Evolutionary conservation across 345 rosid genomes (phyloP).

Genomic region (Syzygium jambos): DNA sequence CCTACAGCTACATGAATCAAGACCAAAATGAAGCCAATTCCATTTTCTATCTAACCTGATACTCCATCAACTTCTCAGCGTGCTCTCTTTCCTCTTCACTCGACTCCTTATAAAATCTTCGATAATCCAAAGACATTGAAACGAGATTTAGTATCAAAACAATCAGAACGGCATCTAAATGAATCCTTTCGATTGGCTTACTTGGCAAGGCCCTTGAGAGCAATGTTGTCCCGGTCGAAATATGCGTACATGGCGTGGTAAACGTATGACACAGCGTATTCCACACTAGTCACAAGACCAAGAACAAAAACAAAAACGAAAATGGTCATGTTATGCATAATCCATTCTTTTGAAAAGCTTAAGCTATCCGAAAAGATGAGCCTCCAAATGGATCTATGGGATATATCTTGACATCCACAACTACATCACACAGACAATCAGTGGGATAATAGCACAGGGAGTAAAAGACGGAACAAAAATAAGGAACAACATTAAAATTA

Average conservation of each 20-base stretch:
- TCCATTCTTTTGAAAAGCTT: neutral
- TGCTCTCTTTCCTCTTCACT: conserved; percentile 75
- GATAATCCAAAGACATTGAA: neutral
- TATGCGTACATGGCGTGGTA: conserved; percentile 75
- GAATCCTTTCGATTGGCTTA: conserved; percentile 3
- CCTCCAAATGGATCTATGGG: neutral
- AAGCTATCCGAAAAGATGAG: neutral
- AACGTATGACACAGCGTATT: conserved; percentile 65
- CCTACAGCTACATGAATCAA: neutral
- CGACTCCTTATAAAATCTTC: conserved; percentile 69
- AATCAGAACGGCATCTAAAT: neutral
- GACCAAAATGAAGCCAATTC: neutral
- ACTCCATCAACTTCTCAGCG: conserved; percentile 72
- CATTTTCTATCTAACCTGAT: conserved; percentile 26
- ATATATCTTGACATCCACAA: neutral
- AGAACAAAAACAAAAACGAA: neutral
- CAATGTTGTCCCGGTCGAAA: conserved; percentile 74
- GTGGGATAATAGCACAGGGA: neutral
- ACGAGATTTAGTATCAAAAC: neutral
- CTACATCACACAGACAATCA: neutral
- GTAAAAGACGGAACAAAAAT: no score
- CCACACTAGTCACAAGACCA: conserved; percentile 36
- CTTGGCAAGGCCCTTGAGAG: conserved; percentile 65
- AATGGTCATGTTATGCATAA: neutral
- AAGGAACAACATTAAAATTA: no score